These are phyloP conservation scores for Bruguiera gymnorhiza DNA, from an alignment of 345 rosid species.

Conservation along the genomic window DNA sequence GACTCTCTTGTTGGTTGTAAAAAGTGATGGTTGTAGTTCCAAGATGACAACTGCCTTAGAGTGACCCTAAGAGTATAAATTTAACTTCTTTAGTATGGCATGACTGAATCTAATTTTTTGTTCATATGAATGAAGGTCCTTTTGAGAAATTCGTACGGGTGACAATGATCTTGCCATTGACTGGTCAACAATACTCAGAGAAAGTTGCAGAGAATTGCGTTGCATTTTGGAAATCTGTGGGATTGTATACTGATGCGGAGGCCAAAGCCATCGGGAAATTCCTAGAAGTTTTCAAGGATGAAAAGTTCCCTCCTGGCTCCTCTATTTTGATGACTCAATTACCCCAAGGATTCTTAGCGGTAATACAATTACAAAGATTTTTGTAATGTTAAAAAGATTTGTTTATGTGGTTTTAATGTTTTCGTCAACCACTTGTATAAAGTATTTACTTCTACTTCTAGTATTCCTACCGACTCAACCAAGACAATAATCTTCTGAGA, in stretches of 20 bases:
- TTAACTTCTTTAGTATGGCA: too few species aligned
- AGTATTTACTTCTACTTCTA: too few species aligned
- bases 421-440: too few species aligned
- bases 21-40: too few species aligned
- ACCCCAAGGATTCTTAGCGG: constrained; percentile 54
- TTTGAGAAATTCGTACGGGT: constrained; percentile 64
- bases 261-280: constrained; percentile 67
- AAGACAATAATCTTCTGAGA: too few species aligned
- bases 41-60: too few species aligned
- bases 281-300: constrained; percentile 49
- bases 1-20: too few species aligned
- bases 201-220: constrained; percentile 75
- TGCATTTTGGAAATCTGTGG: constrained; percentile 63
- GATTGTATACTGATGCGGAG: constrained; percentile 66
- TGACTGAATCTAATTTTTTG: neutral
- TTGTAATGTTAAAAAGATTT: too few species aligned
- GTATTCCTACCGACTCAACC: too few species aligned
- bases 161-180: constrained; percentile 61
- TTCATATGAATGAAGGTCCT: constrained; percentile 32
- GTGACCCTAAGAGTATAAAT: too few species aligned
- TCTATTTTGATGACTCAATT: constrained; percentile 68
- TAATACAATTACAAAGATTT: constrained; percentile 2
- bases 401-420: too few species aligned
- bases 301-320: constrained; percentile 61
- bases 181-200: constrained; percentile 66